phyloP scores from a whole-genome alignment of 208 protist genomes.

The Leishmania arabica region DNA sequence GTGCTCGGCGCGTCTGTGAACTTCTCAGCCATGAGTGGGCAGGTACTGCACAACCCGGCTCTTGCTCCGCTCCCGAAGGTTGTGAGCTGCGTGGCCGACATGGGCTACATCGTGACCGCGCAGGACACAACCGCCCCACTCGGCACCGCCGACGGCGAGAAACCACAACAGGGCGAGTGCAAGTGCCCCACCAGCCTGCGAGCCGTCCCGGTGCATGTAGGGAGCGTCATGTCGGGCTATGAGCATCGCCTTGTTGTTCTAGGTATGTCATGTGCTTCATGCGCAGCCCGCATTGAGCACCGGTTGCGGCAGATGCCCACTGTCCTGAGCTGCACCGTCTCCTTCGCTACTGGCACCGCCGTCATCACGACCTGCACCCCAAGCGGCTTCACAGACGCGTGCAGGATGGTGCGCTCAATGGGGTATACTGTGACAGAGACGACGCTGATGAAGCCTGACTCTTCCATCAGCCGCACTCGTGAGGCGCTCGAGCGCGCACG shows the following conservation, averaged over 20 bases:
- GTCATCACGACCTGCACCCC: conserved; percentile 31
- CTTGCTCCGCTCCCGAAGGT: conserved; percentile 29
- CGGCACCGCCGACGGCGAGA: conserved; percentile 20
- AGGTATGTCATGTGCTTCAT: conserved; percentile 94
- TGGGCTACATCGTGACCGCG: conserved; percentile 40
- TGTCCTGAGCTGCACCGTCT: conserved; percentile 65
- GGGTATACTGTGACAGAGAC: conserved; percentile 39
- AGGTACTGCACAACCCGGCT: conserved; percentile 45
- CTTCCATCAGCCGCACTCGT: conserved; percentile 35
- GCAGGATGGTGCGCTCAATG: conserved; percentile 45
- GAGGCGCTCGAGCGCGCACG: conserved; percentile 62
- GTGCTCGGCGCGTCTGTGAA: conserved; percentile 67
- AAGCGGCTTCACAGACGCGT: conserved; percentile 14
- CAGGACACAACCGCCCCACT: conserved; percentile 26
- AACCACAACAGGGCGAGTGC: conserved; percentile 17
- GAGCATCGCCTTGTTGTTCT: conserved; percentile 52
- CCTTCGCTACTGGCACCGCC: conserved; percentile 65
- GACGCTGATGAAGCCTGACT: conserved; percentile 12
- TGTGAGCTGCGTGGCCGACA: conserved; percentile 22
- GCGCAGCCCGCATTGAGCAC: conserved; percentile 86
- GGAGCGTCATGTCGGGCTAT: conserved; percentile 19
- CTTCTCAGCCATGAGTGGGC: conserved; percentile 68
- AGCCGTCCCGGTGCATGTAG: conserved; percentile 17
- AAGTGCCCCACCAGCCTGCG: conserved; percentile 30
- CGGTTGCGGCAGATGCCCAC: conserved; percentile 32